Percentiles rank a stretch among this genome's conserved stretches.
phyloP scores from a whole-genome alignment of 2,329 filamentous ascomycete species.

The Diaporthe velutina region DNA sequence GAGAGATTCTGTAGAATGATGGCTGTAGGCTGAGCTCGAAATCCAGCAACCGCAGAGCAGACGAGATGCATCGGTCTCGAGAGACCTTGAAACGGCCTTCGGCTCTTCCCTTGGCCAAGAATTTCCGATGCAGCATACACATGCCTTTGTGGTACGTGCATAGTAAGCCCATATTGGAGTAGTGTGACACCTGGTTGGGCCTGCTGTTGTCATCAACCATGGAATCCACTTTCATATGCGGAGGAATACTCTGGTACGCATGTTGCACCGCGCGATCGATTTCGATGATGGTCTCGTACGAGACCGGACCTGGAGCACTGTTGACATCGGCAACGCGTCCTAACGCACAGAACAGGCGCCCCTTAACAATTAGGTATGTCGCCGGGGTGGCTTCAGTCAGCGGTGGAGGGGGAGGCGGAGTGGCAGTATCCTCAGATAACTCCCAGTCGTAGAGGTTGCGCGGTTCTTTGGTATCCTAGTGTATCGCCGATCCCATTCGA shows the following conservation, averaged over 20 bases:
- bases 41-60: constrained; percentile 43
- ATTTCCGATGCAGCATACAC: constrained; percentile 63
- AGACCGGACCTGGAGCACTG: constrained; percentile 31
- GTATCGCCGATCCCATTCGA: constrained; percentile 58
- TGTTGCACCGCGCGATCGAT: constrained; percentile 54
- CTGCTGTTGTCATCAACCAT: not conserved
- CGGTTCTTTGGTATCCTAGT: constrained; percentile 63
- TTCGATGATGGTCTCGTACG: constrained; percentile 47
- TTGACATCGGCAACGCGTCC: constrained; percentile 59
- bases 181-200: constrained; percentile 49
- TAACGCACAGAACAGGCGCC: constrained; percentile 61
- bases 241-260: constrained; percentile 41
- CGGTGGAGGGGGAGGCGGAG: constrained; percentile 60
- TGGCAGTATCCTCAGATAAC: constrained; percentile 61
- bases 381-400: constrained; percentile 63
- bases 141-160: constrained; percentile 64
- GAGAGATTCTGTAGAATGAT: constrained; percentile 43
- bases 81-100: constrained; percentile 41
- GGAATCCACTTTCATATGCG: constrained; percentile 39
- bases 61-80: constrained; percentile 45
- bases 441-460: constrained; percentile 68
- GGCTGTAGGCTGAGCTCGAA: constrained; percentile 42
- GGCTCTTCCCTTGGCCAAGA: constrained; percentile 50
- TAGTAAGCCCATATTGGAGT: constrained; percentile 58
- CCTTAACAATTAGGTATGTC: constrained; percentile 65